Conservation (phyloP, 2,329 filamentous ascomycete genomes). For the Pestalotiopsis fici region DNA sequence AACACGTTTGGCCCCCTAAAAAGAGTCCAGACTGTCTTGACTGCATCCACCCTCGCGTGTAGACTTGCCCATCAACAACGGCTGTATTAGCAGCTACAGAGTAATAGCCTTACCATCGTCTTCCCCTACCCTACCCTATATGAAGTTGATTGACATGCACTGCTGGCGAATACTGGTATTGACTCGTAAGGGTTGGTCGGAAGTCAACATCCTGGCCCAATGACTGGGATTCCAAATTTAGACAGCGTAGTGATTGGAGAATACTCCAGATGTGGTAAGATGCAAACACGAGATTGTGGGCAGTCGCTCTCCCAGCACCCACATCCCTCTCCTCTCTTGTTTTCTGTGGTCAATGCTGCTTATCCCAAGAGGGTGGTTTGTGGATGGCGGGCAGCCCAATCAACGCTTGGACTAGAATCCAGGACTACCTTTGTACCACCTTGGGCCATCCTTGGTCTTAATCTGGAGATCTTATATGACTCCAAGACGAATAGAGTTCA, state of each 20-base stretch:
- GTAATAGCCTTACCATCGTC: neutral
- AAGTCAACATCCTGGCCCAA: neutral
- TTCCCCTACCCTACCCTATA: neutral
- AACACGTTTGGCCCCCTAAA: neutral
- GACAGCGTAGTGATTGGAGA: neutral
- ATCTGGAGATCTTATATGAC: constrained; percentile 5
- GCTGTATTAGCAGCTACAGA: neutral
- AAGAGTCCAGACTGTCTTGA: neutral
- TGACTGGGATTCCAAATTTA: neutral
- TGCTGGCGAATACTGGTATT: neutral
- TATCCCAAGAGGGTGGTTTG: constrained; percentile 4
- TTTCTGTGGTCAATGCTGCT: neutral
- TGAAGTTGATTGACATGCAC: neutral
- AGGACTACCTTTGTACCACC: neutral
- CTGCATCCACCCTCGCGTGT: neutral
- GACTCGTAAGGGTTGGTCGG: neutral
- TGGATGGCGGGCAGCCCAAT: neutral
- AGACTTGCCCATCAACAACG: neutral
- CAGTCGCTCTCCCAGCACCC: neutral
- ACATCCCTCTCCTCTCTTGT: neutral
- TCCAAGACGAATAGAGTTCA: neutral
- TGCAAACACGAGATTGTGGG: neutral
- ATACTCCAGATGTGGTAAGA: neutral
- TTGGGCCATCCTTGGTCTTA: constrained; percentile 1
- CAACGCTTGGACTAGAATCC: neutral